Evolutionary conservation across 2,329 filamentous ascomycete species (phyloP), one percentile per base, ranked within the genome.

Genomic region (Fusarium circinatum): DNA sequence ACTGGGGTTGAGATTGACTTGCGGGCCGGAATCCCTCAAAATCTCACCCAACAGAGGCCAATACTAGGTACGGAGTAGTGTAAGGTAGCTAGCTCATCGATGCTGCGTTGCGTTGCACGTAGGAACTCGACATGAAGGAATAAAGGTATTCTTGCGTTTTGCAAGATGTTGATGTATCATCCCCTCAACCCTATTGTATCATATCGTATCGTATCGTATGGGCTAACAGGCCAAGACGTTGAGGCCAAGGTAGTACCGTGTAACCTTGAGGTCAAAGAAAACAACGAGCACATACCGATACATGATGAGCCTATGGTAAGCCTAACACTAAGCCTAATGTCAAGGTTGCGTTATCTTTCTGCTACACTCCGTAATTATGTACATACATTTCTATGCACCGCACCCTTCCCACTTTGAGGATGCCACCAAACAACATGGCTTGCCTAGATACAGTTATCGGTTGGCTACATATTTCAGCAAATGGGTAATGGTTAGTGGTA

Each of bases 1-100:
- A 56, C 60, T 42, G 24, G 44, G 47, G 41, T 64, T 47, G 62
- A 51, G 49, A 52, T 70, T 77, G 73, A 66, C 76, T 71, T 55
- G 66, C 75, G 66, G 68, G 48, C 62, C 62, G 68, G 67, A 60
- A 54, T 68, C 58, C 62, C 66, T 65, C 61, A 63, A 65, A 74
- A 65, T 61, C 68, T 64, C 58, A 61, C 58, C 58, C 64, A 44
- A 26, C 18, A 30, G 22, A 42, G 24, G 30, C 18, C 61, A 74
- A 48, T 44, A 42, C 66, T 30, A 26, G 32, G 32, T 34, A 34
- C 32, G 7, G 32, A 34, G 32, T 15, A 34, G 52, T 52, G 20
- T 20, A 22, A 28, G 44, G 18, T 62, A 30, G 36, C 69, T 62
- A 26, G 36, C 69, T 55, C 60, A 61, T 65, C 45, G 32, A 30